phyloP scores from a whole-genome alignment of 2,329 filamentous ascomycete genomes.

The Arthroderma sp. region DNA sequence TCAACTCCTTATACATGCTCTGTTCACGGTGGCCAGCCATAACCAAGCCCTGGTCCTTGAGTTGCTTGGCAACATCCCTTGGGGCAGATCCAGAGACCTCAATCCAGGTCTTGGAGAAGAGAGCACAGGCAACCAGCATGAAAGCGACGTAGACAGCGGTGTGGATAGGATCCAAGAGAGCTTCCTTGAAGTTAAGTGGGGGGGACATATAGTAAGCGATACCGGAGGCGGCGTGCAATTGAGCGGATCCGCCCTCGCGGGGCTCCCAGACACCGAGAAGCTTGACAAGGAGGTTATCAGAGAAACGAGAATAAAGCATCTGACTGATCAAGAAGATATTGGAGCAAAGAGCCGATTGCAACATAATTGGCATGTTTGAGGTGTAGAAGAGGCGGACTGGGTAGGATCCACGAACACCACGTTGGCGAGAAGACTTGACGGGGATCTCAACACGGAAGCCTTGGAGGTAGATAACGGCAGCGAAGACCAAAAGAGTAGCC shows the following conservation, averaged over 20 bases:
- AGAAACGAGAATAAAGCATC: constrained; percentile 99
- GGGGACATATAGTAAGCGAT: constrained; percentile 99
- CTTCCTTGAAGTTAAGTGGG: constrained; percentile 92
- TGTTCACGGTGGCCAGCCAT: constrained; percentile 99
- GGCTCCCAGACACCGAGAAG: constrained; percentile 98
- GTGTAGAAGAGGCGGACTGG: constrained; percentile 99
- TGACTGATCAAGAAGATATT: constrained; percentile 99
- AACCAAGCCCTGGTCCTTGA: constrained; percentile 98
- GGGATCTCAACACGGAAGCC: constrained; percentile 99
- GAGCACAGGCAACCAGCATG: constrained; percentile 93
- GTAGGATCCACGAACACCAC: constrained; percentile 95
- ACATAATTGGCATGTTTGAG: constrained; percentile 99
- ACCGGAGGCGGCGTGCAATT: constrained; percentile 86
- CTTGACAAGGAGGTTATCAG: constrained; percentile 94
- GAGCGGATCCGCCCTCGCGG: constrained; percentile 74
- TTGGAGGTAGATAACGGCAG: constrained; percentile 96
- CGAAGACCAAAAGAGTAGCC: constrained; percentile 84
- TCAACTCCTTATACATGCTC: constrained; percentile 99
- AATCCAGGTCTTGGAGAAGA: constrained; percentile 99
- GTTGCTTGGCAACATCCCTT: constrained; percentile 95
- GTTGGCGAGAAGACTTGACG: constrained; percentile 98
- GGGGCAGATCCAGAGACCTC: constrained; percentile 97
- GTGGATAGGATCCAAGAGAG: constrained; percentile 91
- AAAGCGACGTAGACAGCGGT: constrained; percentile 90
- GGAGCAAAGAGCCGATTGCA: constrained; percentile 95